These are phyloP conservation scores for Athelia sp. DNA, from an alignment of 1,284 basidiomycete species.

Conservation along the genomic window DNA sequence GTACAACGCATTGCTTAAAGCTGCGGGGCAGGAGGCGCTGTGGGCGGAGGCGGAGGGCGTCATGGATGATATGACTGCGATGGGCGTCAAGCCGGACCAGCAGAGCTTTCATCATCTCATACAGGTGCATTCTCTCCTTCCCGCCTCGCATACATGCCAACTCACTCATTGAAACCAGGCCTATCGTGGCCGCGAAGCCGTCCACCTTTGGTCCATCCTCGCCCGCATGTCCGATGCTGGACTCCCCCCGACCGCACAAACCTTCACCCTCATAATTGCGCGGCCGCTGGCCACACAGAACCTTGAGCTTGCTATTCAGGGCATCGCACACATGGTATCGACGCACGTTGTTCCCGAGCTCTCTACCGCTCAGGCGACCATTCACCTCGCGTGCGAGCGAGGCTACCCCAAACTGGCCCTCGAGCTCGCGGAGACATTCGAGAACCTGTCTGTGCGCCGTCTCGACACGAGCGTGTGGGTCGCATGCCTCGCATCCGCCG, in stretches of 20 bases:
- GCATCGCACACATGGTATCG: constrained; percentile 45
- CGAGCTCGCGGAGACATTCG: constrained; percentile 58
- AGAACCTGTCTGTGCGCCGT: constrained; percentile 45
- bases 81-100: constrained; percentile 51
- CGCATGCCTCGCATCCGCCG: constrained; percentile 50
- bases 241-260: constrained; percentile 44
- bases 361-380: constrained; percentile 40
- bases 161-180: no score
- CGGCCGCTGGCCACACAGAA: constrained; percentile 42
- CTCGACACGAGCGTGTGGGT: constrained; percentile 55
- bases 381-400: constrained; percentile 41
- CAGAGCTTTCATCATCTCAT: constrained; percentile 64
- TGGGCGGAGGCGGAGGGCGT: constrained; percentile 61
- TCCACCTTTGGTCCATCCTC: constrained; percentile 28
- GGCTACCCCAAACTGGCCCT: constrained; percentile 61
- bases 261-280: constrained; percentile 49
- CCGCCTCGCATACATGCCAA: no score
- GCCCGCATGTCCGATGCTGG: constrained; percentile 43
- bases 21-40: constrained; percentile 35
- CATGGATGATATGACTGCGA: constrained; percentile 63
- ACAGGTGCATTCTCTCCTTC: no score
- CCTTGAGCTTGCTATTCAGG: constrained; percentile 59
- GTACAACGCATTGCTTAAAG: constrained; percentile 52
- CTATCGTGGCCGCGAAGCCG: constrained; percentile 22
- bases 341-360: constrained; percentile 44